These are phyloP conservation scores for Geotrichum bryndzae DNA, from an alignment of 1,139 yeast species.

Conservation along the genomic window DNA sequence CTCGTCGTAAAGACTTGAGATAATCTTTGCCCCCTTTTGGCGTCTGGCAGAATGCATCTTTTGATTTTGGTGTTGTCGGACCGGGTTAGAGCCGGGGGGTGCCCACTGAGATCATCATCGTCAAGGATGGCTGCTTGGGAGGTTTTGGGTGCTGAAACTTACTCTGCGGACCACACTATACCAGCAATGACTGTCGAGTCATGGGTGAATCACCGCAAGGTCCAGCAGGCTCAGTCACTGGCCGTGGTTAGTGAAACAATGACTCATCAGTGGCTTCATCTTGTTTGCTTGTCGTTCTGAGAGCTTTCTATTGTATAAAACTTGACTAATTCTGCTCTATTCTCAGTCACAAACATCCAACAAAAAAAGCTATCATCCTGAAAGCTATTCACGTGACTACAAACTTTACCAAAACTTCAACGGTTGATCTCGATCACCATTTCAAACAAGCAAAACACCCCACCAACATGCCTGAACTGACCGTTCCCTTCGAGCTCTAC, in stretches of 20 bases:
- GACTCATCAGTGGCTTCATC: not conserved
- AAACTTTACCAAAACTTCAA: not conserved
- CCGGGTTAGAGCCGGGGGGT: not conserved
- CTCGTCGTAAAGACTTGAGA: conserved; percentile 7
- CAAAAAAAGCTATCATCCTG: not conserved
- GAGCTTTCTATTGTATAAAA: not conserved
- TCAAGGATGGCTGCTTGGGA: not conserved
- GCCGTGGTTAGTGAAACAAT: not conserved
- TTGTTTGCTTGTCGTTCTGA: not conserved
- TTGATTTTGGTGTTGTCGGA: not conserved
- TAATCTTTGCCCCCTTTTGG: conserved; percentile 10
- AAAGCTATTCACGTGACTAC: not conserved
- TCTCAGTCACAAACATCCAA: not conserved
- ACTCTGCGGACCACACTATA: not conserved
- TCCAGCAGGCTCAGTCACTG: not conserved
- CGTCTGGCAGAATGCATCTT: conserved; percentile 10
- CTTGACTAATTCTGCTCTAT: not conserved
- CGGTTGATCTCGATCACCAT: not conserved
- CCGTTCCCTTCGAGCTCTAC: conserved; percentile 10
- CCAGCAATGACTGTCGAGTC: not conserved
- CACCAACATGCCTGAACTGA: not conserved
- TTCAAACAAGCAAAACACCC: not conserved
- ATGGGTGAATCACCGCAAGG: not conserved
- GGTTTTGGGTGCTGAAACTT: not conserved
- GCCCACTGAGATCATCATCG: not conserved